Evolutionary conservation across 2,329 filamentous ascomycete species (phyloP).

Genomic region (Sclerotinia minor): DNA sequence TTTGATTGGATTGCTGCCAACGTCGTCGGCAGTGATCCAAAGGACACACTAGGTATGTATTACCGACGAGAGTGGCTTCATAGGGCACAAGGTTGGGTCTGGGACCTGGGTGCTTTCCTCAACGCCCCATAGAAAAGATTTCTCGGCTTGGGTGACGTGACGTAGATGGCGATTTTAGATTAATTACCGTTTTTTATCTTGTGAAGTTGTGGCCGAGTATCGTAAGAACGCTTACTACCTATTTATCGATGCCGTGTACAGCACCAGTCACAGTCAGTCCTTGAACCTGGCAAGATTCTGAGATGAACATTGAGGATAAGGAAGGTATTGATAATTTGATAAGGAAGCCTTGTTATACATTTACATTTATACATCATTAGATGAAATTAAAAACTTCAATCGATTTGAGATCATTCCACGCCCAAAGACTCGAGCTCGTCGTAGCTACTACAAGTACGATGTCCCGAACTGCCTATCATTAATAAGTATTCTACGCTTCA

Average conservation of each 20-base stretch:
- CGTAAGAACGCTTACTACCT: no score
- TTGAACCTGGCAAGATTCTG: no score
- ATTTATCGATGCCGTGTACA: background rate
- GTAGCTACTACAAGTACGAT: no score
- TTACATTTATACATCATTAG: background rate
- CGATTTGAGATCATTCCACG: background rate
- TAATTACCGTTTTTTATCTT: slow-evolving; percentile 3
- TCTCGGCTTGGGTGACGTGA: slow-evolving; percentile 6
- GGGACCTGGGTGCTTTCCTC: background rate
- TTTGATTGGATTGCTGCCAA: background rate
- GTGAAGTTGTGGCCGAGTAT: slow-evolving; percentile 2
- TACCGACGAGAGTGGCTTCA: background rate
- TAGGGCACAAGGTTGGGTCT: background rate
- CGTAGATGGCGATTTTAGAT: slow-evolving; percentile 15
- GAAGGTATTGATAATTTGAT: background rate
- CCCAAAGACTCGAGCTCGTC: no score
- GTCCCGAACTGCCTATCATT: no score
- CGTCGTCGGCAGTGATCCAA: background rate
- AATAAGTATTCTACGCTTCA: background rate
- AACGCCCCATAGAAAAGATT: background rate
- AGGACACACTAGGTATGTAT: background rate
- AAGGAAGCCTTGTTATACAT: background rate
- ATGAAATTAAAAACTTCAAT: background rate
- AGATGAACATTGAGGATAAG: background rate
- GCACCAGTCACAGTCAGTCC: no score